Evolutionary conservation across 202 grass and related monocot genomes (phyloP).

Genomic region (Panicum virgatum): DNA sequence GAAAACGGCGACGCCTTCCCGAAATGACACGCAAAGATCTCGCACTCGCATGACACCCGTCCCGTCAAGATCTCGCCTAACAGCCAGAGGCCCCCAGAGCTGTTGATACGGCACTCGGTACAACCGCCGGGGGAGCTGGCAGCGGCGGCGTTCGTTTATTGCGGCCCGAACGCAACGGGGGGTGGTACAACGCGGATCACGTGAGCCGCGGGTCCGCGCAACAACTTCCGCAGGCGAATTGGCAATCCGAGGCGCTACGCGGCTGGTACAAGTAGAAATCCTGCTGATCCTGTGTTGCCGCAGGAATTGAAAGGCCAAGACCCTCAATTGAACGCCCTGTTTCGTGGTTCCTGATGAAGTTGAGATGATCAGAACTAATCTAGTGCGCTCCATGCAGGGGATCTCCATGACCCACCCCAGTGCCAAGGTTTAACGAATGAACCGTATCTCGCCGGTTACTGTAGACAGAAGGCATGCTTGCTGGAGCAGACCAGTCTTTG

Average conservation of each 20-base stretch:
- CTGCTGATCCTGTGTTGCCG: neutral
- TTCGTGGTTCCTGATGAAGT: too few relatives aligned
- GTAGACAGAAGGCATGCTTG: neutral
- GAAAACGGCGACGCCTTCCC: neutral
- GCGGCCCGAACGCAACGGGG: neutral
- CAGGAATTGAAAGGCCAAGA: too few relatives aligned
- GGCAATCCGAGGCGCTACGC: neutral
- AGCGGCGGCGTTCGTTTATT: neutral
- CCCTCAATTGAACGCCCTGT: too few relatives aligned
- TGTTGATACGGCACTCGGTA: neutral
- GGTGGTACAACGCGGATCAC: neutral
- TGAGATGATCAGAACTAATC: too few relatives aligned
- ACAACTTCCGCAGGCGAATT: neutral
- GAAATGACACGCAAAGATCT: neutral
- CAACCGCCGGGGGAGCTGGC: neutral
- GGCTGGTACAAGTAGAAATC: neutral
- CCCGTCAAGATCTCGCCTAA: neutral
- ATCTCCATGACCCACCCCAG: too few relatives aligned
- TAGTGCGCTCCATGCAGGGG: too few relatives aligned
- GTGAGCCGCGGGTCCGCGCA: constrained; percentile 3
- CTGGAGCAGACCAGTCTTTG: neutral
- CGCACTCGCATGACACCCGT: neutral
- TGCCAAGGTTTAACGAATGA: too few relatives aligned
- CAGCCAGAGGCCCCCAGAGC: neutral
- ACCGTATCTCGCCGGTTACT: neutral